Evolutionary conservation across 768 basidiomycete species (phyloP).

Genomic region (Tulasnella sp.): DNA sequence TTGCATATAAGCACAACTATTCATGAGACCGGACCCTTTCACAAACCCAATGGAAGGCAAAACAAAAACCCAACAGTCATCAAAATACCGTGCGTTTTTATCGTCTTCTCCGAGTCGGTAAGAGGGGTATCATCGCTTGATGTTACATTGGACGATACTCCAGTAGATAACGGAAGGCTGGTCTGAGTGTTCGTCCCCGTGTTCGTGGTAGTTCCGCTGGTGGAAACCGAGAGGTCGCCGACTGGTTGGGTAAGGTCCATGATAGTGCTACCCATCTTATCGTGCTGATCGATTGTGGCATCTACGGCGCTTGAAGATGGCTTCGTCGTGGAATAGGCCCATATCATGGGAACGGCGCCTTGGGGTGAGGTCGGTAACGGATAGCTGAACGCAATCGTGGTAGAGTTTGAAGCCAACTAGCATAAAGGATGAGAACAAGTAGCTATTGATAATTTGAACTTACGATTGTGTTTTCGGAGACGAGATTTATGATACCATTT

Average conservation of each 20-base stretch:
- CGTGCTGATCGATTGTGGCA: conserved; percentile 52
- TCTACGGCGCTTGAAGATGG: conserved; percentile 53
- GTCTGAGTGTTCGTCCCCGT: conserved; percentile 28
- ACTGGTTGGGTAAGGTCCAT: conserved; percentile 56
- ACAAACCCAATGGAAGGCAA: conserved; percentile 57
- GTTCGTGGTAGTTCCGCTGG: not conserved
- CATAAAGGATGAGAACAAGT: conserved; percentile 34
- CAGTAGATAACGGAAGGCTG: not conserved
- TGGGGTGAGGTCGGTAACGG: conserved; percentile 38
- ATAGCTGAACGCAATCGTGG: conserved; percentile 38
- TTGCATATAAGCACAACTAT: not conserved
- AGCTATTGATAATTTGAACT: conserved; percentile 43
- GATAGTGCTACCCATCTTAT: conserved; percentile 47
- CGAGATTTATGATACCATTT: conserved; percentile 54
- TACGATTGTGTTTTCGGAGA: conserved; percentile 48
- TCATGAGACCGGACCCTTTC: not conserved
- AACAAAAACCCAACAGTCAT: conserved; percentile 59
- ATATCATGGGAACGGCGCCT: conserved; percentile 53
- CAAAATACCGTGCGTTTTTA: conserved; percentile 56
- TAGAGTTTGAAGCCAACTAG: not conserved
- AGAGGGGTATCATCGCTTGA: conserved; percentile 44
- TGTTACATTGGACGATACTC: not conserved
- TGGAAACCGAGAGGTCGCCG: conserved; percentile 28
- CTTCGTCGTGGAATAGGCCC: conserved; percentile 56
- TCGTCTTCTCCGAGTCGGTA: conserved; percentile 49